Evolutionary conservation across 768 basidiomycete genomes (phyloP).

Genomic region (Kwoniella shandongensis): DNA sequence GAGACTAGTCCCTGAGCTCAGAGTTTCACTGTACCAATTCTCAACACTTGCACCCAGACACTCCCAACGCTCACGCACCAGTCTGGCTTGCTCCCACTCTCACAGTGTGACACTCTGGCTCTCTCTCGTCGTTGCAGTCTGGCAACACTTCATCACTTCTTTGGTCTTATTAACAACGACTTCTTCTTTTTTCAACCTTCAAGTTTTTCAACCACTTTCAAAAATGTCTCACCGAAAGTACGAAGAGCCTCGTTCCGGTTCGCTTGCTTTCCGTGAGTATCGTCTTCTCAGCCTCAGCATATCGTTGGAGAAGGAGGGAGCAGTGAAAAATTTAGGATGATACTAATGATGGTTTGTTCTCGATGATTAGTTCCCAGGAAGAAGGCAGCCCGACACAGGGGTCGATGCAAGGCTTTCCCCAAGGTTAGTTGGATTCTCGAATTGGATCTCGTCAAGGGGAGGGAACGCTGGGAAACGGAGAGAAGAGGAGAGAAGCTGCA

Average conservation of each 20-base stretch:
- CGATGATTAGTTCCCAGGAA: constrained; percentile 70
- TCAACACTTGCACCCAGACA: too few relatives aligned
- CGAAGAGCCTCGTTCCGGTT: constrained; percentile 98
- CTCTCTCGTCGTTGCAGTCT: not conserved
- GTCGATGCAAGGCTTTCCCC: constrained; percentile 99
- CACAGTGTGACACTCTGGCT: not conserved
- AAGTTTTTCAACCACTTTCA: constrained; percentile 18
- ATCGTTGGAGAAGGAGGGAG: not conserved
- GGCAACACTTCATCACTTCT: constrained; percentile 2
- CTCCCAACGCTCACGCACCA: too few relatives aligned
- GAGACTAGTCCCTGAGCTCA: too few relatives aligned
- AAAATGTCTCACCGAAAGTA: constrained; percentile 60
- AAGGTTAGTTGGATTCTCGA: constrained; percentile 62
- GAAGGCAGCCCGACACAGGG: constrained; percentile 93
- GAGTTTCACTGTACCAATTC: too few relatives aligned
- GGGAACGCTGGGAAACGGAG: not conserved
- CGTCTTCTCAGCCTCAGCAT: not conserved
- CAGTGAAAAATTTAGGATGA: not conserved
- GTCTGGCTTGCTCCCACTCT: not conserved
- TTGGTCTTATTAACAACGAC: not conserved
- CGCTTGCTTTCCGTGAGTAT: constrained; percentile 61
- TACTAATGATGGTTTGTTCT: constrained; percentile 58
- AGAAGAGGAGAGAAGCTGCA: not conserved
- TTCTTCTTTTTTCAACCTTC: constrained; percentile 20
- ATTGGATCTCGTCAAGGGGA: not conserved